These are phyloP conservation scores for Apiospora arundinis DNA, from an alignment of 2,329 filamentous ascomycete species.

Conservation along the genomic window DNA sequence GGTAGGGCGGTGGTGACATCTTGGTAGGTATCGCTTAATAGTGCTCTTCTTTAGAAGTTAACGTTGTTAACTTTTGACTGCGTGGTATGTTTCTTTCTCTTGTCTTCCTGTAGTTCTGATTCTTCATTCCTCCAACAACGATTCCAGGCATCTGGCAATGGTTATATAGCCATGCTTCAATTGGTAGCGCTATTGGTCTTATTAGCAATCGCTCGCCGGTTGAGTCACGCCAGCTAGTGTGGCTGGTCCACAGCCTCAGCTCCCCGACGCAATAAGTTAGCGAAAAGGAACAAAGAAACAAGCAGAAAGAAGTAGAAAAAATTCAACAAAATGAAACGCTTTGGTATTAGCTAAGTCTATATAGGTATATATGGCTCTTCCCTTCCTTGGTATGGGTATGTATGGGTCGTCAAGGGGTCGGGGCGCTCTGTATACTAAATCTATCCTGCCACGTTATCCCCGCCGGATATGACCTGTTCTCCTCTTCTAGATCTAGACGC, in stretches of 20 bases:
- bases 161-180: background rate
- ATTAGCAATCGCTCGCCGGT: background rate
- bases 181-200: background rate
- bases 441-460: background rate
- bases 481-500: background rate
- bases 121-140: background rate
- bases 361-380: background rate
- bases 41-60: background rate
- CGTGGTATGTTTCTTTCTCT: background rate
- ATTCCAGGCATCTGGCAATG: background rate
- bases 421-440: background rate
- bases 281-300: no score
- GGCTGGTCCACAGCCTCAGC: background rate
- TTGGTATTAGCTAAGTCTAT: background rate
- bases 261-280: background rate
- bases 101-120: background rate
- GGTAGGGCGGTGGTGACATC: constrained; percentile 39
- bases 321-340: no score
- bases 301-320: no score
- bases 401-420: background rate
- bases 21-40: background rate
- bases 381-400: background rate
- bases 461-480: background rate
- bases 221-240: constrained; percentile 4
- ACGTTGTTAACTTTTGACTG: background rate